Evolutionary conservation across 1,139 yeast species (phyloP), one percentile per base, ranked within the genome.

Genomic region (Lodderomyces jiufengensis): DNA sequence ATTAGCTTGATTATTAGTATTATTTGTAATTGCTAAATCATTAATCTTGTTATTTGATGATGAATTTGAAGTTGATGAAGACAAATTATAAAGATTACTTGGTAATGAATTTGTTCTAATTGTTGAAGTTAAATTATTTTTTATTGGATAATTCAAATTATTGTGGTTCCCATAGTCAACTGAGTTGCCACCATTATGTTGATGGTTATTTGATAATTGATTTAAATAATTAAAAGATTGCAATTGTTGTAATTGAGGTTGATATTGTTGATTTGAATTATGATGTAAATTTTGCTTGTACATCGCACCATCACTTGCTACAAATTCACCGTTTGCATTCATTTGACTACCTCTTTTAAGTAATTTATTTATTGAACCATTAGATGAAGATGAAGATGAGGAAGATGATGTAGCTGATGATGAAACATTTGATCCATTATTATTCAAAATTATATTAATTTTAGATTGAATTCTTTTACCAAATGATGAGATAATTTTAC

Each of bases 381-480:
- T 14, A 9, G 29, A 16, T 22, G 20, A 18, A 5, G 20, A 18
- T 18, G 20, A 18, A 4, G 34, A 29, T 11, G 12, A 20, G 8
- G 5, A 13, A 15, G 18, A 4, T 11, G 33, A 6, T 12, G 40
- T 25, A 3, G 40, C 24, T 2, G 38, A 18, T 25, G 39, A 14
- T 11, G 37, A 21, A 27, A 22, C 18, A 5, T 5, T 5, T 18
- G 20, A 18, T 11, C 16, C 29, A 23, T 27, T 31, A 34, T 42
- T 36, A 27, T 42, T 61, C 41, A 67, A 52, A 32, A 69, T 56
- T 24, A 57, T 50, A 40, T 66, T 66, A 42, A 70, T 66, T 46
- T 70, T 70, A 49, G 63, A 63, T 45, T 70, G 76, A 37, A 70
- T 70, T 42, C 75, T 55, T 45, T 69, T 70, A 27, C 76, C 75